Evolutionary conservation across 805 yeast genomes (phyloP).

Genomic region (Barnettozyma vustinii): DNA sequence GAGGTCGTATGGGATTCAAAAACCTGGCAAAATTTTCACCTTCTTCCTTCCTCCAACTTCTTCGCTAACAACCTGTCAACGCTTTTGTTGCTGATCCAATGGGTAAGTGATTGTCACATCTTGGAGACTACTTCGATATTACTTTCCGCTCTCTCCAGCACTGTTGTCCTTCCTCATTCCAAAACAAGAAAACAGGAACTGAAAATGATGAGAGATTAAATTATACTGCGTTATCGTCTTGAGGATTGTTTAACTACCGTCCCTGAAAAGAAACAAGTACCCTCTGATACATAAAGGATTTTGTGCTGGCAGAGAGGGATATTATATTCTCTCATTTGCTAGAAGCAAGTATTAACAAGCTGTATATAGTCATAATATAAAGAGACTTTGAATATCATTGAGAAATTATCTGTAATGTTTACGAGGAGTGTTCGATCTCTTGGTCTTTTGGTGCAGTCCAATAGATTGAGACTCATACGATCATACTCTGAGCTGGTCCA

Average conservation of each 20-base stretch:
- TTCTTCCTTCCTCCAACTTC: not conserved
- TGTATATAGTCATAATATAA: conserved; percentile 3
- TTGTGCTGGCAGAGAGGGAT: not conserved
- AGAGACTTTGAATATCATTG: not conserved
- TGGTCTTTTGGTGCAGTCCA: not conserved
- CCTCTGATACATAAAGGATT: conserved; percentile 1
- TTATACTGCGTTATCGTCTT: conserved; percentile 31
- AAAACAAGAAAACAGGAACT: not conserved
- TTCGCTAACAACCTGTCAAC: not conserved
- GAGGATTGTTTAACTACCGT: conserved; percentile 29
- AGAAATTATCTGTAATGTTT: not conserved
- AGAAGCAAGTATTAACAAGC: not conserved
- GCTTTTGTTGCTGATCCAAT: not conserved
- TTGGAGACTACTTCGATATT: not conserved
- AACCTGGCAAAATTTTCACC: not conserved
- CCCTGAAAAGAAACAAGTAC: conserved; percentile 24
- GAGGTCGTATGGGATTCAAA: not conserved
- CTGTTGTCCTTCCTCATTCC: not conserved
- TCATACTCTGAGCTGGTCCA: conserved; percentile 8
- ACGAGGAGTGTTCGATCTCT: not conserved
- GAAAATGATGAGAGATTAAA: conserved; percentile 20
- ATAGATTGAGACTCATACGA: not conserved
- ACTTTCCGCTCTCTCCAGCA: not conserved
- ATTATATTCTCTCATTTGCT: not conserved
- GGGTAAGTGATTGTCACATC: not conserved